Base-by-base conservation (phyloP, 2,329 filamentous ascomycete species). In the Penicillium glabrum region DNA sequence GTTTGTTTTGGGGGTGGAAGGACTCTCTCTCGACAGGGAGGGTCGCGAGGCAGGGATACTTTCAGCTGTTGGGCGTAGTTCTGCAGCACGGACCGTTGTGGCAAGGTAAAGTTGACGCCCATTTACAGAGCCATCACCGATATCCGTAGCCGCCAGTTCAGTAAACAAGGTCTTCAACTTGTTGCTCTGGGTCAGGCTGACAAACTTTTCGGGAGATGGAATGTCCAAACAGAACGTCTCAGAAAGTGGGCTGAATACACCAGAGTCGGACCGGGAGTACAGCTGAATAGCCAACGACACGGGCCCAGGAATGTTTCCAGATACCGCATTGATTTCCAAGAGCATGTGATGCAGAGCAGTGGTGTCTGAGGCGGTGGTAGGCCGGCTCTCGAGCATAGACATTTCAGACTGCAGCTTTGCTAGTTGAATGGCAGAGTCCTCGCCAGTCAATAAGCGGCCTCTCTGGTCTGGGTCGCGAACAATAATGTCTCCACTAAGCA, bases 391-490 rank as follows among this genome's bases (percentile, higher is more conserved):
- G 46, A 99, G 81, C 67, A 98, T 83, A 74, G 92, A 96, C 95
- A 99, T 99, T 70, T 93, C 86, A 5, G 95, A 96, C 77, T 99
- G 96, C 55, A 98, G 80, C 70, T 87, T 91, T 7, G 93, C 93
- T 63, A 97, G 85, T 57, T 96, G 90, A 27, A 98, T 89, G 4
- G 95, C 90, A 1, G 93, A 96, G 74, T 99, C 95, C 52, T 97
- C 89, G 13, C 90, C 91, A 0, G 93, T 97, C 67, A 99, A 77
- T 27, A 98, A 87, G 46, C 93, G 86, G 9, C 95, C 95, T 29
- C 89, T 85, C 70, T 93, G 87, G 21, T 83, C 83, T 2, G 95
- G 91, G 74, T 96, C 95, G 29, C 95, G 87, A 57, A 99, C 95
- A 71, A 99, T 96, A 47, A 99, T 89, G 71, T 98, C 93, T 50